Evolutionary conservation across 2,329 filamentous ascomycete genomes (phyloP).

Genomic region (Bimuria novae-zelandiae): DNA sequence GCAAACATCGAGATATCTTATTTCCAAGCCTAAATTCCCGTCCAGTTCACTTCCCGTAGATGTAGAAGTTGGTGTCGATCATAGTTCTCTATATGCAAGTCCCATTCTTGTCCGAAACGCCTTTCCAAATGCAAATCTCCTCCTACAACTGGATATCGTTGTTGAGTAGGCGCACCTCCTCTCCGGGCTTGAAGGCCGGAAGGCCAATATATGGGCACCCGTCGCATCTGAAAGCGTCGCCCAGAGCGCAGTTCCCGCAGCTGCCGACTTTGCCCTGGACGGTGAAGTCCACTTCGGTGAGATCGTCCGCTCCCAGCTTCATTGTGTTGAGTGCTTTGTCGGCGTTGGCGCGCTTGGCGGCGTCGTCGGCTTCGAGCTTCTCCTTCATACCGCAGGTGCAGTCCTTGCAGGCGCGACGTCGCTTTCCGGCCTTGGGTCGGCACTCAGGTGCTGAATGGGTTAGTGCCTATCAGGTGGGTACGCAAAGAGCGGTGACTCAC

Average conservation of each 20-base stretch:
- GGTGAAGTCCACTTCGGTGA: slow-evolving; percentile 93
- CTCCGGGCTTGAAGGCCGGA: slow-evolving; percentile 94
- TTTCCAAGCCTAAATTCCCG: too few relatives aligned
- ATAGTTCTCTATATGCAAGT: not conserved
- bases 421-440: slow-evolving; percentile 82
- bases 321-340: slow-evolving; percentile 68
- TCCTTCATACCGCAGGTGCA: slow-evolving; percentile 93
- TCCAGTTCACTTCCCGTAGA: too few relatives aligned
- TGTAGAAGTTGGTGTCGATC: too few relatives aligned
- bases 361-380: slow-evolving; percentile 84
- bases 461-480: slow-evolving; percentile 3
- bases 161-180: slow-evolving; percentile 87
- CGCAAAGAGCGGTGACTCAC: slow-evolving; percentile 60
- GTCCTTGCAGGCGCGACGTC: slow-evolving; percentile 94
- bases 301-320: slow-evolving; percentile 75
- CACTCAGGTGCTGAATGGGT: slow-evolving; percentile 73
- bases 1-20: too few relatives aligned
- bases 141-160: slow-evolving; percentile 78
- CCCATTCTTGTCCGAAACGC: not conserved
- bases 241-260: slow-evolving; percentile 91
- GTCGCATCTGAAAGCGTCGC: slow-evolving; percentile 73
- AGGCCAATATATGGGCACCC: slow-evolving; percentile 85
- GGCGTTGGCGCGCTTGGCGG: slow-evolving; percentile 65
- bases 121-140: not conserved
- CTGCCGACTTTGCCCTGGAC: slow-evolving; percentile 96